Evolutionary conservation across 441 rosid species (phyloP), one percentile per base, ranked within the genome.

Genomic region (Bocquillonia castaneifolia): DNA sequence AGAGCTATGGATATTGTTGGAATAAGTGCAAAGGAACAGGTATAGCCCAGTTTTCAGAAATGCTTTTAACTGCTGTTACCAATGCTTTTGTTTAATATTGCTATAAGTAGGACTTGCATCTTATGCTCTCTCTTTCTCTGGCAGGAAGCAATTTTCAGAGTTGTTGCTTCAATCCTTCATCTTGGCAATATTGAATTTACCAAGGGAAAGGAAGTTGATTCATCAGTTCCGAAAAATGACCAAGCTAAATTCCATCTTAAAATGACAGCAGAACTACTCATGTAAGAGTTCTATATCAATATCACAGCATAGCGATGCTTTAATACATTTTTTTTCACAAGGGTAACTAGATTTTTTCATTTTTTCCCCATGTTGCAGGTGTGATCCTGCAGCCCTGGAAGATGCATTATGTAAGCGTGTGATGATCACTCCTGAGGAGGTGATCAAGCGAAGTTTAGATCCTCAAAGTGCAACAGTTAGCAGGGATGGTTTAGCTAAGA

Each of bases 1-100:
- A 80, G 95, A 78, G 99, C 97, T 32, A 93, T 91, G 97, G 97
- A 91, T 74, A 77, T 93, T 55, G 99, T 93, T 40, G 99, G 99
- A 71, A 91, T 93, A 65, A 91, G 89, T 26, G 88, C 82, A 13
- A 86, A 87, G 77, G 97, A 89, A 59, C 99, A 93, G 93, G 98
- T 89, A 77, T 20, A 77, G 51, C 63, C 52, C 68, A n/a, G 60
- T 59, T 0, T 31, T 40, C 52, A 64, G 61, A 12, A 70, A 64
- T 55, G 74, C 28, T 61, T 58, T 62, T 37, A 17, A 31, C 47
- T 61, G 67, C 63, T 69, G 12, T 15, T 20, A 12, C 50, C 50
- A 44, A 64, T 54, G 74, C n/a, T n/a, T n/a, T 29, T 59, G 53
- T 61, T 34, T 15, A 28, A 45, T 63, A 67, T 61, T 69, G 14